Percentiles rank a stretch among this genome's conserved stretches.
phyloP scores from a whole-genome alignment of 2,329 filamentous ascomycete genomes.

The Alternaria tenuissima region DNA sequence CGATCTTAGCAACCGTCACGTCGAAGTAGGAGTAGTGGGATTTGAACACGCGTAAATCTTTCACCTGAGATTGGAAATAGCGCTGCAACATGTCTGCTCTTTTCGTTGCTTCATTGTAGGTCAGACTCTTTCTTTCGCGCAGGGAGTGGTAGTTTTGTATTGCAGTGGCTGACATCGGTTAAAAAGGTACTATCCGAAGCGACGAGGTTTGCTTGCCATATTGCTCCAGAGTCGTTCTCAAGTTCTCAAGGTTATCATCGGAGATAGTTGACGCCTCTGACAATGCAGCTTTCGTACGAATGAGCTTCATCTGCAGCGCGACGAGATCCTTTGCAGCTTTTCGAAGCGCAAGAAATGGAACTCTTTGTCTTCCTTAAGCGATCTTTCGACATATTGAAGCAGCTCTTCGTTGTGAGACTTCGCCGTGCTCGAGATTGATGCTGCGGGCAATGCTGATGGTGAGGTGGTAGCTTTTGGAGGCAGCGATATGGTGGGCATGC shows the following conservation, averaged over 20 bases:
- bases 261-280: not conserved
- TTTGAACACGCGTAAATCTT: not conserved
- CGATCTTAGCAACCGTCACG: not conserved
- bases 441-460: no score
- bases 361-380: rapidly evolving
- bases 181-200: not conserved
- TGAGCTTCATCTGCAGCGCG: not conserved
- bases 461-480: no score
- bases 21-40: not conserved
- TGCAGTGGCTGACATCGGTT: not conserved
- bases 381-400: not conserved
- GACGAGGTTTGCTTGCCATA: no score
- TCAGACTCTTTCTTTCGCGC: not conserved
- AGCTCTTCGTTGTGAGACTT: no score
- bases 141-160: not conserved
- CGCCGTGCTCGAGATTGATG: rapidly evolving
- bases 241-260: not conserved
- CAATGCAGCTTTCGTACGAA: not conserved
- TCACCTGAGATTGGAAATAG: not conserved
- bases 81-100: not conserved
- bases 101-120: not conserved
- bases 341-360: not conserved
- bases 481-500: no score
- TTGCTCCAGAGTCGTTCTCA: not conserved
- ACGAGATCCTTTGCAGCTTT: not conserved